Evolutionary conservation across 192 early-diverging fungal genomes (phyloP).

Genomic region (Linnemannia schmuckeri): DNA sequence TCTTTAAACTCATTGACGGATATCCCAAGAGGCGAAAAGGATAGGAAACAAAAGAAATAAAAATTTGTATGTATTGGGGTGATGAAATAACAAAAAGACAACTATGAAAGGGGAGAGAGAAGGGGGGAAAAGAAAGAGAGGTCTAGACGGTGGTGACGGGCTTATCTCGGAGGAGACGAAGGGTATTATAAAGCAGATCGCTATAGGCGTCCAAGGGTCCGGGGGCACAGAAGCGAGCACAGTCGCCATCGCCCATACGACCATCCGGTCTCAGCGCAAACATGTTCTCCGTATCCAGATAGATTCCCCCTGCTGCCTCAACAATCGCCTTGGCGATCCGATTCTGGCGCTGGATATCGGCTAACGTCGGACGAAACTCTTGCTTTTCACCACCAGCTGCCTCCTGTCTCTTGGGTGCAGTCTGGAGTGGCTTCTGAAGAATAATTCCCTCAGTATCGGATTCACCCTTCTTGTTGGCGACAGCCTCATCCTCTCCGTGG

Average conservation of each 20-base stretch:
- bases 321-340: slow-evolving; percentile 63
- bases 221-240: slow-evolving; percentile 69
- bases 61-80: background rate
- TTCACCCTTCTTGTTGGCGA: slow-evolving; percentile 18
- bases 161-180: slow-evolving; percentile 31
- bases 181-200: slow-evolving; percentile 50
- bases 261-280: slow-evolving; percentile 64
- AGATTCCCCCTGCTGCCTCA: slow-evolving; percentile 67
- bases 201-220: slow-evolving; percentile 67
- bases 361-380: slow-evolving; percentile 41
- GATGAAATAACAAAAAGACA: background rate
- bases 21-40: too few relatives aligned
- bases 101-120: background rate
- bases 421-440: slow-evolving; percentile 43
- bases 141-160: background rate
- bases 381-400: slow-evolving; percentile 47
- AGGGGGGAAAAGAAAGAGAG: background rate
- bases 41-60: background rate
- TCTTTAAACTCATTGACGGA: too few relatives aligned
- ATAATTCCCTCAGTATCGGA: slow-evolving; percentile 30
- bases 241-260: slow-evolving; percentile 67
- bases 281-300: slow-evolving; percentile 61
- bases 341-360: slow-evolving; percentile 64
- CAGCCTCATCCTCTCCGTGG: slow-evolving; percentile 49
- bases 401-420: slow-evolving; percentile 39